phyloP scores from a whole-genome alignment of 2,329 filamentous ascomycete genomes.

The Aspergillus felis region DNA sequence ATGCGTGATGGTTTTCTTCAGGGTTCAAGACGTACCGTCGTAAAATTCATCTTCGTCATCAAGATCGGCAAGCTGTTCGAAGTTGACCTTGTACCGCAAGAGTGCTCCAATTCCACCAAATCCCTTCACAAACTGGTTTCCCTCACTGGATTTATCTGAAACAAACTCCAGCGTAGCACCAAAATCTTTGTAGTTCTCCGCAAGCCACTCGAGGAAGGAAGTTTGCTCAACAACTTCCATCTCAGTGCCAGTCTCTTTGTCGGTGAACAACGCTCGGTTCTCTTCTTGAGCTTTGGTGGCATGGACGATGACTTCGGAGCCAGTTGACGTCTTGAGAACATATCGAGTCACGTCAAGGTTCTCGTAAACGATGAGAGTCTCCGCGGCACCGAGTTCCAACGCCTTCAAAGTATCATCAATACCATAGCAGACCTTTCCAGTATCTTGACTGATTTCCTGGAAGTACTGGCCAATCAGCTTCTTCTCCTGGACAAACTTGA shows the following conservation, averaged over 20 bases:
- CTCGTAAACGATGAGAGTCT: constrained; percentile 94
- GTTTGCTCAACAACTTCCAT: constrained; percentile 89
- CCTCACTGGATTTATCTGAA: constrained; percentile 93
- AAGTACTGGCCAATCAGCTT: constrained; percentile 99
- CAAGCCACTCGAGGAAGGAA: constrained; percentile 99
- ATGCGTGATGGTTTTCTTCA: background rate
- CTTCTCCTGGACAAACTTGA: constrained; percentile 99
- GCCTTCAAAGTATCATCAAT: constrained; percentile 97
- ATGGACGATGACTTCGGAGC: constrained; percentile 72
- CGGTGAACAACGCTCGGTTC: constrained; percentile 82
- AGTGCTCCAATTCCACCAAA: constrained; percentile 98
- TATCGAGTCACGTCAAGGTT: constrained; percentile 94
- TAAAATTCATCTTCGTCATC: constrained; percentile 93
- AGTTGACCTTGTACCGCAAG: constrained; percentile 99
- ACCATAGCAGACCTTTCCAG: constrained; percentile 94
- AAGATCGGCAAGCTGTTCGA: constrained; percentile 93
- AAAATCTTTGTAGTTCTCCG: constrained; percentile 97
- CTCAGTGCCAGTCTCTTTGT: constrained; percentile 92
- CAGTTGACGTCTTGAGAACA: constrained; percentile 75
- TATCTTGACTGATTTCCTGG: constrained; percentile 97
- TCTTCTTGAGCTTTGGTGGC: constrained; percentile 82
- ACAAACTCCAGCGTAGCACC: constrained; percentile 95
- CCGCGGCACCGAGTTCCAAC: constrained; percentile 88
- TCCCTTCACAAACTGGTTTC: constrained; percentile 99
- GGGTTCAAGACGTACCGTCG: constrained; percentile 51